Base-by-base conservation (phyloP, 495 filamentous ascomycete genomes). In the Lasiosphaeria hispida region DNA sequence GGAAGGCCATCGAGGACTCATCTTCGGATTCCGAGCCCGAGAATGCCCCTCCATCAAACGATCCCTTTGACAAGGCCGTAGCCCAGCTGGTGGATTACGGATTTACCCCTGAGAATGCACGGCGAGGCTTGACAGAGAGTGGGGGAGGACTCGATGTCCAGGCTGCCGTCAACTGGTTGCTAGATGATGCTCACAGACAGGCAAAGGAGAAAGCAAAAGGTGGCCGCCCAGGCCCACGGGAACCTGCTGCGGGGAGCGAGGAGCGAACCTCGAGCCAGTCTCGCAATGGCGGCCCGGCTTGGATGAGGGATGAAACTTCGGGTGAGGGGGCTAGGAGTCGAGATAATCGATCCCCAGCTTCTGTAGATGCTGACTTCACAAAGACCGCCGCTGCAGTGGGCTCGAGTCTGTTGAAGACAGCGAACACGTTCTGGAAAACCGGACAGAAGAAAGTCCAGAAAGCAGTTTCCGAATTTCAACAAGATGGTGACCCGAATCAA, bases 11-110 rank as follows among this genome's bases (percentile, higher is more conserved):
- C 34, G 77, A 80, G 52, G 67, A 69, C 57, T 69, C 70, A 6
- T 71, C 79, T 30, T 77, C 73, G 11, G 76, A 76, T 55, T 72
- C 76, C 1, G 74, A 74, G 36, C 58, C 58, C 1, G 75, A 71
- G 38, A 49, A 33, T 30, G 43, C 71, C 61, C 35, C 65, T 10
- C 59, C 57, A 34, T 64, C 58, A 57, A 74, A 71, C 0, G 86
- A 87, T 65, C 87, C 86, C 8, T 84, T 85, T 45, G 92, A 96
- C 67, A 83, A 81, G 50, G 91, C 91, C 4, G 82, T 97, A 53
- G 92, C 91, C 1, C 91, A 97, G 66, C 72, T 98, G 15, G 86
- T 97, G 9, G 93, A 97, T 63, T 97, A 97, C 86, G 94, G 94
- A 19, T 98, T 98, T 57, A 84, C 88, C 0, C 81, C 85, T 0